phyloP scores from a whole-genome alignment of 2,329 filamentous ascomycete genomes.

The Beauveria bassiana region DNA sequence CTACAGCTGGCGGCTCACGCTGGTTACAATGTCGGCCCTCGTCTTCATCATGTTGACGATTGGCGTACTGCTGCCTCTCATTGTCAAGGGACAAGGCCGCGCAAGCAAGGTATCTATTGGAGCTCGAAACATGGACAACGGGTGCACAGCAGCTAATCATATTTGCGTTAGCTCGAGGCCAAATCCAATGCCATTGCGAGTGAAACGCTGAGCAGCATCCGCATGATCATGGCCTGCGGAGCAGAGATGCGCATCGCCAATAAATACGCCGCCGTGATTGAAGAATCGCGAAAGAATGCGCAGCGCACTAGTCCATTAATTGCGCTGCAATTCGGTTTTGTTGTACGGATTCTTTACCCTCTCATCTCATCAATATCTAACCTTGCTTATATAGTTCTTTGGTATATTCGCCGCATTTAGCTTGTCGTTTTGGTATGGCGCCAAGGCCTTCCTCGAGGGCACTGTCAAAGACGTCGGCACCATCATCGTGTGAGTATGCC shows the following conservation, averaged over 20 bases:
- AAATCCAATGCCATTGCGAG: constrained; percentile 53
- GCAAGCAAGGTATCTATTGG: constrained; percentile 29
- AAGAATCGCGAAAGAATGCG: constrained; percentile 44
- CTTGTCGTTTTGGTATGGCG: constrained; percentile 57
- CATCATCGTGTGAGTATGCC: constrained; percentile 42
- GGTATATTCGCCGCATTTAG: constrained; percentile 45
- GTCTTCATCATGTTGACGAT: constrained; percentile 47
- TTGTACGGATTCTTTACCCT: constrained; percentile 24
- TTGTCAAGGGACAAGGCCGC: constrained; percentile 42
- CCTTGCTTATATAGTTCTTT: constrained; percentile 36
- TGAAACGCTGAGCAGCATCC: constrained; percentile 51
- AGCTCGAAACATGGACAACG: neutral
- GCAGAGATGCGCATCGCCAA: constrained; percentile 47
- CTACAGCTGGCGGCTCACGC: constrained; percentile 50
- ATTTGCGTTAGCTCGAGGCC: constrained; percentile 35
- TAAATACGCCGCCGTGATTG: constrained; percentile 47
- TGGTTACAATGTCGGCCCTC: constrained; percentile 50
- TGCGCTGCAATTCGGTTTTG: constrained; percentile 43
- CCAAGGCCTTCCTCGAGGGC: constrained; percentile 39
- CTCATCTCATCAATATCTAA: constrained; percentile 5
- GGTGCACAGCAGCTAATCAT: constrained; percentile 7
- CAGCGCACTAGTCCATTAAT: constrained; percentile 42
- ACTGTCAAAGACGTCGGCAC: constrained; percentile 41
- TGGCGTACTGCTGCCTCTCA: constrained; percentile 43
- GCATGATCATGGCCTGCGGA: constrained; percentile 56